Evolutionary conservation across 1,284 basidiomycete genomes (phyloP).

Genomic region (Neonothopanus nambi): DNA sequence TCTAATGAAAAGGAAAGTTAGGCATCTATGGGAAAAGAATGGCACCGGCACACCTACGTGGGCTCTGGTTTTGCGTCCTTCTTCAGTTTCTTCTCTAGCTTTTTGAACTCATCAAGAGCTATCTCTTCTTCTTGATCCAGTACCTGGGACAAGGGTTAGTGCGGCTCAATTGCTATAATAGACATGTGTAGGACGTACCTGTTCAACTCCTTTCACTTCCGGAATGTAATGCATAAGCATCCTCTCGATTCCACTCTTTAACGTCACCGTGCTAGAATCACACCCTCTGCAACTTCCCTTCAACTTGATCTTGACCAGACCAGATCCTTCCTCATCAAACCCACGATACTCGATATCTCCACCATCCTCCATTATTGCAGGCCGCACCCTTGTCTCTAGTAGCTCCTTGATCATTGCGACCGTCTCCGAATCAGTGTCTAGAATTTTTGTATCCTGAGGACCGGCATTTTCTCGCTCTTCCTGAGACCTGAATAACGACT

Average conservation of each 20-base stretch:
- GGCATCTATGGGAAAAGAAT: not conserved
- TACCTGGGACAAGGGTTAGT: conserved; percentile 49
- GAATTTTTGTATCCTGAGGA: conserved; percentile 92
- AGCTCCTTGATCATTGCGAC: conserved; percentile 99
- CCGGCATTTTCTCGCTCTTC: conserved; percentile 79
- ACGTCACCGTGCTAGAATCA: conserved; percentile 88
- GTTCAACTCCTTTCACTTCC: conserved; percentile 96
- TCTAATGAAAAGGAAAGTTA: conserved; percentile 31
- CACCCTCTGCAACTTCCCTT: conserved; percentile 98
- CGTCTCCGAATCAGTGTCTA: conserved; percentile 96
- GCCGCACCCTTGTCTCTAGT: conserved; percentile 91
- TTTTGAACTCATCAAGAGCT: conserved; percentile 88
- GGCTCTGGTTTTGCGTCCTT: conserved; percentile 42
- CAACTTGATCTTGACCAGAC: conserved; percentile 82
- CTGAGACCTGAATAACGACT: conserved; percentile 80
- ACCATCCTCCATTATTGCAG: conserved; percentile 96
- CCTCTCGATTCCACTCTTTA: conserved; percentile 95
- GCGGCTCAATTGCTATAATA: not conserved
- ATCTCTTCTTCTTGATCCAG: conserved; percentile 90
- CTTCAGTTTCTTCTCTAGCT: conserved; percentile 81
- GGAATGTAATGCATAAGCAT: conserved; percentile 99
- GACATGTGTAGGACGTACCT: conserved; percentile 48
- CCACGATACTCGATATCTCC: conserved; percentile 87
- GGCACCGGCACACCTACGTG: not conserved
- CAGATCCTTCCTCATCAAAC: conserved; percentile 64